These are phyloP conservation scores for Citrus hindsii DNA, from an alignment of 345 rosid genomes.

Conservation along the genomic window DNA sequence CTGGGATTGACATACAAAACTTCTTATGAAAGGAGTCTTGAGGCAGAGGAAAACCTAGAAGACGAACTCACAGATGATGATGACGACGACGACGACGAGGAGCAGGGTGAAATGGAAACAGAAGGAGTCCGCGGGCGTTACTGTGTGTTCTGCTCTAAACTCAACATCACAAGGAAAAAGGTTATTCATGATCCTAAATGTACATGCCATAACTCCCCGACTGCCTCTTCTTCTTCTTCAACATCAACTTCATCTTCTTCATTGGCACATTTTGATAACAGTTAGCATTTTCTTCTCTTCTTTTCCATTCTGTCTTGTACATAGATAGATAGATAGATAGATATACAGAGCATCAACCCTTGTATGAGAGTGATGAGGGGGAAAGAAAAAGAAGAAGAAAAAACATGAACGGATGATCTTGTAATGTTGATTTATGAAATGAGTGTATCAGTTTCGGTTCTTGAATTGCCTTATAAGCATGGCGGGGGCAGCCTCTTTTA, in stretches of 20 bases:
- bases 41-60: conserved; percentile 23
- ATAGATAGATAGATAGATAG: conserved; percentile 13
- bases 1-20: conserved; percentile 39
- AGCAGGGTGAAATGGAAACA: neutral
- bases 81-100: neutral
- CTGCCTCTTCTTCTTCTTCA: conserved; percentile 36
- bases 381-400: neutral
- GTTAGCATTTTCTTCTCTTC: conserved; percentile 6
- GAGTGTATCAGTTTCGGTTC: neutral
- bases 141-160: conserved; percentile 64
- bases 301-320: conserved; percentile 20
- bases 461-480: neutral
- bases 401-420: neutral
- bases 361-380: neutral
- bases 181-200: conserved; percentile 48
- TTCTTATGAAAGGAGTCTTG: conserved; percentile 22
- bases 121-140: conserved; percentile 32
- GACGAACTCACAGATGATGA: conserved; percentile 17
- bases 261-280: conserved; percentile 7
- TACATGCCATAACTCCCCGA: conserved; percentile 40
- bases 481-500: neutral
- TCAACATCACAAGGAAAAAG: conserved; percentile 38
- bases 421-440: neutral
- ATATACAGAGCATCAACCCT: conserved; percentile 11
- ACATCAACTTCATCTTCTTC: conserved; percentile 36